Evolutionary conservation across 495 filamentous ascomycete genomes (phyloP).

Genomic region (Podospora fimiseda): DNA sequence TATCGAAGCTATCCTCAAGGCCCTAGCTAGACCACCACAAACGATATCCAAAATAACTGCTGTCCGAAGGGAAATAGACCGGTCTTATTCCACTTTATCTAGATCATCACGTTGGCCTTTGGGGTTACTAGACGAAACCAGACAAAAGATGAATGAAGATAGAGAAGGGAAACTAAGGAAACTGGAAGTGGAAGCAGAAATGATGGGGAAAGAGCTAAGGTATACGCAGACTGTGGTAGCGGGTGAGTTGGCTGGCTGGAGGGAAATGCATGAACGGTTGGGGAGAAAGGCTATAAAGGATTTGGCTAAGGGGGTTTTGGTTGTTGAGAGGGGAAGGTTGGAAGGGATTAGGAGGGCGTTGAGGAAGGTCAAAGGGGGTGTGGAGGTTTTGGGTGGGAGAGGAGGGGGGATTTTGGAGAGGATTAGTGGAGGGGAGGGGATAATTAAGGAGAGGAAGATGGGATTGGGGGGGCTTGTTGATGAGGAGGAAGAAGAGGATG

Average conservation of each 20-base stretch:
- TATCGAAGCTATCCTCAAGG: constrained; percentile 68
- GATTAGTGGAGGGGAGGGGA: constrained; percentile 1
- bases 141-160: constrained; percentile 72
- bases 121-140: constrained; percentile 81
- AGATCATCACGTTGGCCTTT: constrained; percentile 73
- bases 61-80: constrained; percentile 62
- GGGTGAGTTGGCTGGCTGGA: constrained; percentile 85
- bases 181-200: constrained; percentile 56
- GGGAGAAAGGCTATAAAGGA: constrained; percentile 66
- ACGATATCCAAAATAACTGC: constrained; percentile 65
- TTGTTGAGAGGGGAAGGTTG: constrained; percentile 69
- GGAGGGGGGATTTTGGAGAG: constrained; percentile 1
- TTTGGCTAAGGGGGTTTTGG: constrained; percentile 70
- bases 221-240: constrained; percentile 94
- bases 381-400: too few relatives aligned
- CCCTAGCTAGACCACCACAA: constrained; percentile 73
- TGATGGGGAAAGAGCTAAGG: constrained; percentile 67
- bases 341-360: constrained; percentile 75
- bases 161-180: constrained; percentile 65
- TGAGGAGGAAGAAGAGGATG: background rate
- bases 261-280: constrained; percentile 74
- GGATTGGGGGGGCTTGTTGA: background rate
- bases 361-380: constrained; percentile 41
- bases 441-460: background rate
- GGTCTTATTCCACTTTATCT: constrained; percentile 63